Conservation (phyloP, 805 yeast species). For the Kuraishia cidri region DNA sequence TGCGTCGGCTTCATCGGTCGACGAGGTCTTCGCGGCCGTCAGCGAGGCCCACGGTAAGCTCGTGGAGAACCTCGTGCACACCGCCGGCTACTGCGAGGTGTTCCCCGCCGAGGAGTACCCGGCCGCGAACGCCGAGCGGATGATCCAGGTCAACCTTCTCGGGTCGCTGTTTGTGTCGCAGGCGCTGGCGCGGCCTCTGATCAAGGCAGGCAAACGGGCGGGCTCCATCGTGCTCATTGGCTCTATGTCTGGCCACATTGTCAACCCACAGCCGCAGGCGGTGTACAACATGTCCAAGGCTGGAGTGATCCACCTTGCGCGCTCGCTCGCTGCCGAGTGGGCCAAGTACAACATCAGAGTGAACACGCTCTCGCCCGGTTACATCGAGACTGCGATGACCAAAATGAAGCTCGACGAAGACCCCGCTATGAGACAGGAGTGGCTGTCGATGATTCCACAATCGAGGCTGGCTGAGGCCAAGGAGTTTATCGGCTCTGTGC, state of each 20-base stretch:
- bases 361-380: slow-evolving; percentile 81
- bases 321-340: slow-evolving; percentile 77
- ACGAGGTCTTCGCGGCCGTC: slow-evolving; percentile 31
- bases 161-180: neutral
- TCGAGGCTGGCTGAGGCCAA: slow-evolving; percentile 26
- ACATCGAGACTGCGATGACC: slow-evolving; percentile 45
- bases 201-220: slow-evolving; percentile 15
- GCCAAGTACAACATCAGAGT: slow-evolving; percentile 69
- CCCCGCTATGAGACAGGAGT: slow-evolving; percentile 51
- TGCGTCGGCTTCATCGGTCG: slow-evolving; percentile 10
- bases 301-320: slow-evolving; percentile 74
- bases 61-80: slow-evolving; percentile 39
- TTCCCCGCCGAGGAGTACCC: neutral
- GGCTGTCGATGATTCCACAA: slow-evolving; percentile 22
- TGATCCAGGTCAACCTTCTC: neutral
- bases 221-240: slow-evolving; percentile 65
- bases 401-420: slow-evolving; percentile 67
- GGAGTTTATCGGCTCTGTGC: slow-evolving; percentile 30
- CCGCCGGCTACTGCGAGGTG: neutral
- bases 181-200: slow-evolving; percentile 53
- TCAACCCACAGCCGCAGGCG: slow-evolving; percentile 72
- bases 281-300: slow-evolving; percentile 84
- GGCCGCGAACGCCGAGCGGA: neutral
- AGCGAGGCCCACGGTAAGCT: slow-evolving; percentile 50
- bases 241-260: slow-evolving; percentile 72